Base-by-base conservation (phyloP, 352 stramenopile species). In the Globisporangium radiosum region DNA sequence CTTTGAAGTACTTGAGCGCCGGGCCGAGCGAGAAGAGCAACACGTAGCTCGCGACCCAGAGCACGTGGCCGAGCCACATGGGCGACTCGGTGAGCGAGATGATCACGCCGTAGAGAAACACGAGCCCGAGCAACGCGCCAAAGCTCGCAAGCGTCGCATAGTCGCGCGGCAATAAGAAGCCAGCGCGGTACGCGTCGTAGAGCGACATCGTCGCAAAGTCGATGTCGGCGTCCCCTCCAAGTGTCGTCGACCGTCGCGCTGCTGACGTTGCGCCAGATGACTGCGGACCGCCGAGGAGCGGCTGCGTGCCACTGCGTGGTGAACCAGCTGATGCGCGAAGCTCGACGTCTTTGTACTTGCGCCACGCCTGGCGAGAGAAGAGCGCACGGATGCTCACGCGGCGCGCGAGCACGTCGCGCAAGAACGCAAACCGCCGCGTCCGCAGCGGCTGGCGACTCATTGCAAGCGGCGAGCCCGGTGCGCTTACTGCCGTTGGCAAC, bases 1-100 rank as follows among this genome's bases (percentile, higher is more conserved):
- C 87, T 55, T 88, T 79, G 62, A 91, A 92, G 60, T 78, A 92
- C 62, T 94, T 94, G 57, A 89, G 71, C 3, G 79, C 85, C 17
- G 80, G 80, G 17, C 76, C 79, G 1, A 90, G 51, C 10, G 84
- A 86, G 56, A 94, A 94, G 36, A 92, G 67, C 2, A 81, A 5
- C 0, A 90, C 75, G 59, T 88, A 88, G 3, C 55, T 65, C 4
- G 53, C 71, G 17, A 84, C 78, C 84, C 81, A 94, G 37, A 94
- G 59, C 25, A 92, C 60, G 37, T 94, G 80, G 0, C 84, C 84
- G 5, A 94, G 44, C 84, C 84, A 92, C 10, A 55, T 57, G 0
- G 81, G 81, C 7, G 56, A 78, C 57, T 94, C 84, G 0, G 81
- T 92, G 49, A 78, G 66, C 25, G 81, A 81, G 3, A 90, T 64